phyloP scores from a whole-genome alignment of 345 rosid genomes.

The Trapa incisa region DNA sequence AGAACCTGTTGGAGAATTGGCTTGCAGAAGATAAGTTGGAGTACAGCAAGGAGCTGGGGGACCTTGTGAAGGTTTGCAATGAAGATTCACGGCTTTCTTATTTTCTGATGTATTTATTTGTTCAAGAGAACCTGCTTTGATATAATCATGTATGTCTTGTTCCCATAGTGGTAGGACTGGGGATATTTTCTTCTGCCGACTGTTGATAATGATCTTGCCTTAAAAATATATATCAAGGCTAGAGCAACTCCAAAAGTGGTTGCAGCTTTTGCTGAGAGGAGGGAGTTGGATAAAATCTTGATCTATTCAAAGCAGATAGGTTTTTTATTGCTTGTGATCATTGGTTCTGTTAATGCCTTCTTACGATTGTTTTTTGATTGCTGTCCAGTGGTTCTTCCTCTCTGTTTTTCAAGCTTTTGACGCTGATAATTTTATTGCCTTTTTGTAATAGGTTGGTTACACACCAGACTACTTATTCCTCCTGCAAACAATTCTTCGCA shows the following conservation, averaged over 20 bases:
- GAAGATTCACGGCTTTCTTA: background rate
- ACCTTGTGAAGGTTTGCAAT: slow-evolving; percentile 84
- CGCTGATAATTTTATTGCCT: background rate
- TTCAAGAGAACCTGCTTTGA: background rate
- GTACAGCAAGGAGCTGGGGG: slow-evolving; percentile 97
- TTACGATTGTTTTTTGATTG: background rate
- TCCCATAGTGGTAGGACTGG: background rate
- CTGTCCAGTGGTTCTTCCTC: background rate
- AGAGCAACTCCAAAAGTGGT: slow-evolving; percentile 96
- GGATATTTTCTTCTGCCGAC: slow-evolving; percentile 39
- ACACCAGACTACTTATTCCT: slow-evolving; percentile 96
- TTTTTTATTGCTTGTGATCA: background rate
- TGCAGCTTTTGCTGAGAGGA: slow-evolving; percentile 95
- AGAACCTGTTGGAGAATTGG: slow-evolving; percentile 95
- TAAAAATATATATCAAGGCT: slow-evolving; percentile 92
- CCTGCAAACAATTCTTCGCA: slow-evolving; percentile 92
- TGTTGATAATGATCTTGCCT: slow-evolving; percentile 95
- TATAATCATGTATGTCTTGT: background rate
- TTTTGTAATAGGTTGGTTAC: slow-evolving; percentile 68
- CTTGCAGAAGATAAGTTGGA: slow-evolving; percentile 96
- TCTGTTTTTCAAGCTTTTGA: slow-evolving; percentile 5
- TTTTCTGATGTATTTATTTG: background rate
- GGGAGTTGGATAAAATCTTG: slow-evolving; percentile 93
- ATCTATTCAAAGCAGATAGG: slow-evolving; percentile 87
- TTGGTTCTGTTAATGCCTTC: background rate